Percentiles rank a stretch among this genome's conserved stretches.
These are phyloP conservation scores for Borovskyia barvae DNA, from an alignment of 208 protist genomes.

Conservation along the genomic window DNA sequence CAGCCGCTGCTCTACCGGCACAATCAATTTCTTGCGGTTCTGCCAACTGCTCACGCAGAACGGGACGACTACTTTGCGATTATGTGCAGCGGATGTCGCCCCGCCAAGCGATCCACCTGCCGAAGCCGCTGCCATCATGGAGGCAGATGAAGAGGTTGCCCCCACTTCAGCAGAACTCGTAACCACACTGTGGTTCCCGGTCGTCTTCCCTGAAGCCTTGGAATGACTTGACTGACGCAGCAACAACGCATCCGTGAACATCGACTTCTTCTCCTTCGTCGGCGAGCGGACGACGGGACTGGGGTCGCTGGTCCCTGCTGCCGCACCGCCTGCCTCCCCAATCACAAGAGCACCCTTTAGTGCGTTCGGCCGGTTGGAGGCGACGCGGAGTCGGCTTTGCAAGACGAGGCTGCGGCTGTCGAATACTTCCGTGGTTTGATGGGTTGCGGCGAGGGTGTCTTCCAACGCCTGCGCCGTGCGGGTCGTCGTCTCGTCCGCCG, in stretches of 20 bases:
- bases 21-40: constrained; percentile 80
- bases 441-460: constrained; percentile 16
- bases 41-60: constrained; percentile 77
- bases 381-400: constrained; percentile 14
- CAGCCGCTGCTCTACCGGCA: constrained; percentile 73
- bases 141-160: constrained; percentile 1
- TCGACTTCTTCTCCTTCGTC: constrained; percentile 37
- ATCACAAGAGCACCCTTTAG: constrained; percentile 25
- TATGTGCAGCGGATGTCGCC: neutral
- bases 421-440: constrained; percentile 29
- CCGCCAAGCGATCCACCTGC: neutral
- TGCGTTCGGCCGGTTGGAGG: neutral
- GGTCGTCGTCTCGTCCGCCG: constrained; percentile 30
- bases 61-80: constrained; percentile 43
- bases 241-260: constrained; percentile 20
- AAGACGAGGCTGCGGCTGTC: constrained; percentile 26
- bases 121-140: constrained; percentile 3
- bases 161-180: neutral
- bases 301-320: constrained; percentile 19
- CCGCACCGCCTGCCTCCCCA: constrained; percentile 1
- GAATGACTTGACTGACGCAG: neutral
- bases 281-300: constrained; percentile 76
- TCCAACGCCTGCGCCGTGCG: constrained; percentile 37
- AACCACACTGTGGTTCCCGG: neutral
- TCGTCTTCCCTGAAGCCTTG: neutral